Base-by-base conservation (phyloP, 768 basidiomycete genomes). In the Boletus pseudopeckii region DNA sequence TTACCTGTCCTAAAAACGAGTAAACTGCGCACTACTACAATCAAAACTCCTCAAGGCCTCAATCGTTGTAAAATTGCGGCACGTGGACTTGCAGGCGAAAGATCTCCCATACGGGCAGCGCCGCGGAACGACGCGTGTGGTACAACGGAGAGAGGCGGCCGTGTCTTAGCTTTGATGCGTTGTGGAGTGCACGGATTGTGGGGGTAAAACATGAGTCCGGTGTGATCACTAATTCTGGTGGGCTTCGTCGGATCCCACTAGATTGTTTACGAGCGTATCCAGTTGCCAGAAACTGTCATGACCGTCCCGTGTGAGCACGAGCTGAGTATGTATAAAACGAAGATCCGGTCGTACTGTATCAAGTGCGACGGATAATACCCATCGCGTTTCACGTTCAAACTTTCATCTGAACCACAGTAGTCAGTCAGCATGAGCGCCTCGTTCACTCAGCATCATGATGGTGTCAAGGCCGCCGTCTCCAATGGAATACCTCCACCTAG, bases 401-500 rank as follows among this genome's bases (percentile, higher is more conserved):
- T 34, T 37, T 24, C 26, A 42, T 7, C 14, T 32, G 18, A 45
- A 41, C 44, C 26, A 41, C n/a, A 24, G 24, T 22, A 24, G 33
- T 28, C 47, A 37, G 4, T 43, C 38, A 57, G 2, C 50, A 63
- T 68, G 58, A 7, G 48, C 6, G 54, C 59, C 8, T 28, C 28
- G 38, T 55, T 55, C n/a, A 24, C 15, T 17, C 50, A 45, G n/a
- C 38, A 53, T 22, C 2, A 2, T 3, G 4, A 3, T 3, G 11
- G 14, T 4, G 57, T 60, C 50, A 44, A 56, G 9, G 33, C 48
- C 5, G 76, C 77, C 14, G 64, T 71, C 17, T 68, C 75, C 0
- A 79, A 79, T 40, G 78, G 77, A 2, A 54, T 78, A 17, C 51
- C 71, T 4, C 59, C 69, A 20, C 78, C 78, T 4, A 60, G 46